Percentiles rank a stretch among this genome's conserved stretches.
Evolutionary conservation across 257 asterid genomes (phyloP).

Genomic region (Solanum clarkiae): DNA sequence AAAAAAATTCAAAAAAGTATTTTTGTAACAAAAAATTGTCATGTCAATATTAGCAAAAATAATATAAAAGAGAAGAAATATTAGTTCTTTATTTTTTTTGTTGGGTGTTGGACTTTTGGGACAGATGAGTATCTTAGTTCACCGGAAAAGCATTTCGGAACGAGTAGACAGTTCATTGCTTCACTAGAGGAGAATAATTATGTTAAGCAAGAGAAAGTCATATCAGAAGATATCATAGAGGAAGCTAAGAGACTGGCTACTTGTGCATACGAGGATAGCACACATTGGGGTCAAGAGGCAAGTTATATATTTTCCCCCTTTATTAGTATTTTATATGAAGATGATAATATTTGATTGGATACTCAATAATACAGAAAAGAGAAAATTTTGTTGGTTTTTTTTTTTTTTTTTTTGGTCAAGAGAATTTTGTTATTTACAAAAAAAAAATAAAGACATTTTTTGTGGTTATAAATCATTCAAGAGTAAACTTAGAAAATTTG

Average conservation of each 20-base stretch:
- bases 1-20: neutral
- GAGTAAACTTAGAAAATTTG: no score
- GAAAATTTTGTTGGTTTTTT: no score
- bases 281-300: slow-evolving; percentile 6
- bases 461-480: no score
- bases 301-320: neutral
- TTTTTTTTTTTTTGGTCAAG: no score
- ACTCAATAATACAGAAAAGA: no score
- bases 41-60: no score
- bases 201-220: neutral
- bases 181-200: neutral
- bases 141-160: neutral
- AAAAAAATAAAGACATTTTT: no score
- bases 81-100: neutral
- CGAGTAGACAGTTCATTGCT: neutral
- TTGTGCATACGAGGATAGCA: neutral
- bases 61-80: no score
- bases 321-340: no score
- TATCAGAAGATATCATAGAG: neutral
- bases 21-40: no score
- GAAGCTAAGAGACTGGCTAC: neutral
- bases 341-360: no score
- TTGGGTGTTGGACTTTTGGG: neutral
- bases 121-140: neutral
- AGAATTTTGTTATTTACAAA: no score